Evolutionary conservation across 2,329 filamentous ascomycete species (phyloP), one percentile per base, ranked within the genome.

Genomic region (Aspergillus flavus): DNA sequence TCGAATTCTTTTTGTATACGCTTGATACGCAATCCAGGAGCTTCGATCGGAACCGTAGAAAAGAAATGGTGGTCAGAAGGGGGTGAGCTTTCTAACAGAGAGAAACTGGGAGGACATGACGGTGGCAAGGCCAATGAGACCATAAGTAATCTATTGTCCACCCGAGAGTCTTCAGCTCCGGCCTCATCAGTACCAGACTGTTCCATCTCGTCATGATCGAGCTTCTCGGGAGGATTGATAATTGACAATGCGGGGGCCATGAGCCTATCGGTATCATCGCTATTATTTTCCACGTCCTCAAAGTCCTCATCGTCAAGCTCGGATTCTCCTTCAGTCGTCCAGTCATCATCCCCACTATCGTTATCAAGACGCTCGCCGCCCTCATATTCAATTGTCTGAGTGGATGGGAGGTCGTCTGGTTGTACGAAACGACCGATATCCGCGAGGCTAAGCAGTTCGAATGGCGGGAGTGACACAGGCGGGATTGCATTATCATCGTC

Each of bases 1-100:
- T 82, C 80, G 72, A 87, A 85, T 69, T 89, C 87, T 69, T 86
- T 86, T 19, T 76, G 76, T 23, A 87, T 82, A 46, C 85, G 82
- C 60, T 85, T 84, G 65, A 84, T 69, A 26, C 62, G 55, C 26
- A 54, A 16, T 6, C 59, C 39, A 21, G 72, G 68, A 14, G 61
- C 46, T 11, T 64, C 64, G 75, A 59, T 79, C 72, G 52, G 41
- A n/a, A 56, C 56, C 23, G 60, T 67, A n/a, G 53, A 61, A 45
- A 71, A 61, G 59, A 76, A 85, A 41, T 79, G 78, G 63, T 86
- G 81, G 54, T 81, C 75, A 2, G 69, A 39, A 19, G 83, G 82
- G 28, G 80, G 76, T 3, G 69, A 45, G 5, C 77, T 68, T 43
- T 86, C 81, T 4, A 85, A 75, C 23, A 81, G 61, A 26, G 62